Evolutionary conservation across 23 red algal genomes (phyloP).

Genomic region (Gracilaria gracilis): DNA sequence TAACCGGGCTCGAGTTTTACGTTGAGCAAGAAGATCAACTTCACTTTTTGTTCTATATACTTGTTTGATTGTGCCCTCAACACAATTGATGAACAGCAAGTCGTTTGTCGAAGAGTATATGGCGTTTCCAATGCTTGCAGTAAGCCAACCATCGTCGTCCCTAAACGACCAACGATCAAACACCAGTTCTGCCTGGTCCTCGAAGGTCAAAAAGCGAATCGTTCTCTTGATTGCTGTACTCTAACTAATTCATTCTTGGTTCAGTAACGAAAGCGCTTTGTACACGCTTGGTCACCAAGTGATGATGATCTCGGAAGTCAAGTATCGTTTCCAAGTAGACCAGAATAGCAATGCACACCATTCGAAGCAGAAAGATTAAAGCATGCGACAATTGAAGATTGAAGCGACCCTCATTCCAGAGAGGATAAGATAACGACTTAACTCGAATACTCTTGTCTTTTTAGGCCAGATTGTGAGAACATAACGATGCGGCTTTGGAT

Average conservation of each 20-base stretch:
- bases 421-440: not conserved
- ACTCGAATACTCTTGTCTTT: not conserved
- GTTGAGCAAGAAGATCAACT: too few species aligned
- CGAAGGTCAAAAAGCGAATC: not conserved
- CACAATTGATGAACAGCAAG: not conserved
- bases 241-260: not conserved
- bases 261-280: not conserved
- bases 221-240: not conserved
- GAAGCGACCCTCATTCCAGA: not conserved
- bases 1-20: too few species aligned
- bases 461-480: not conserved
- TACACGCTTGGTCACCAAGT: not conserved
- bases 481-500: not conserved
- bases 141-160: not conserved
- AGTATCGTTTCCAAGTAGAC: not conserved
- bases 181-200: not conserved
- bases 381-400: not conserved
- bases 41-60: not conserved
- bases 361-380: not conserved
- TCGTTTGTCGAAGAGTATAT: not conserved
- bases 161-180: not conserved
- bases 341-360: constrained; percentile 2
- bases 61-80: not conserved
- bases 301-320: not conserved
- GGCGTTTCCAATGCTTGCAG: too few species aligned